Base-by-base conservation (phyloP, 208 protist species). In the Leishmania turanica region DNA sequence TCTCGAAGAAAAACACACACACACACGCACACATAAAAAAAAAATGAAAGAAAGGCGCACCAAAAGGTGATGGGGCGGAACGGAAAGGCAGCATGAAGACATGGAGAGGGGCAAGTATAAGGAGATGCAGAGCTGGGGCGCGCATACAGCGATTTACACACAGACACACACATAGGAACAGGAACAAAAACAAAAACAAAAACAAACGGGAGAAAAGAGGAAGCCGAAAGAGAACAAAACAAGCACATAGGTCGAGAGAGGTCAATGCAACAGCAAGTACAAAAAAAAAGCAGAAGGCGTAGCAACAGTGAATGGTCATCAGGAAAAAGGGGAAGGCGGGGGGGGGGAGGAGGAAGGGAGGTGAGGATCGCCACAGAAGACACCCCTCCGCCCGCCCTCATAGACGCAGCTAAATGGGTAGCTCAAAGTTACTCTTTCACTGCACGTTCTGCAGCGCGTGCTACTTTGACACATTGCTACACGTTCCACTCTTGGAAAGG, bases 401-500 rank as follows among this genome's bases (percentile, higher is more conserved):
- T 31, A 15, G 47, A 34, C 24, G 42, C 27, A 34, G 45, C 24
- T 21, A 17, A 53, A 1, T 9, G 11, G 17, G 9, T n/a, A 15
- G 27, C 37, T 37, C 42, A 15, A 15, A 17, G 15, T 8, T 19
- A 13, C 69, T 17, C 49, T 7, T 37, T 65, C 17, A 2, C 19
- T 56, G 13, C 8, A 27, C 40, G 7, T 34, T 51, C 69, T 15
- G 69, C 17, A 21, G 42, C 1, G 42, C 40, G 45, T n/a, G 21
- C 17, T 54, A 45, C 2, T n/a, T 21, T 53, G 24, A 31, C 8
- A 51, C 42, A 51, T 7, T 42, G 7, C 49, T 77, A 84, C 31
- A 89, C 34, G 53, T 84, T 91, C 13, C 90, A 58, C 27, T 87
- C 77, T 68, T 93, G 87, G n/a, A 86, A 80, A 1, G 88, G 90